These are phyloP conservation scores for Lycium ferocissimum DNA, from an alignment of 257 asterid species.

Conservation along the genomic window DNA sequence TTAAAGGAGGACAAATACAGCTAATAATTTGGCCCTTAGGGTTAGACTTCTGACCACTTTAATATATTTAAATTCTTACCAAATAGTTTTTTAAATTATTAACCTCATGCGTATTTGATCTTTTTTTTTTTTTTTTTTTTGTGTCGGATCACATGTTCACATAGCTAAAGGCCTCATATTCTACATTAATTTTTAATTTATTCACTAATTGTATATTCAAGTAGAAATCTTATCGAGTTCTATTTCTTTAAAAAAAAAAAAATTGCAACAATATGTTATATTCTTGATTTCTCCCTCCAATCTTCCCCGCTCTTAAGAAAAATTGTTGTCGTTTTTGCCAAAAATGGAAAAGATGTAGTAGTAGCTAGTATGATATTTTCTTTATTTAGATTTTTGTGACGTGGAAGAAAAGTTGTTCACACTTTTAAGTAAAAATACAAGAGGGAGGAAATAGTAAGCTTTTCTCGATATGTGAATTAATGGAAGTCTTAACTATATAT, in stretches of 20 bases:
- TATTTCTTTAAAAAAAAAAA: too few relatives aligned
- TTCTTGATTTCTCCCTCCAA: too few relatives aligned
- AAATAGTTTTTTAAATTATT: background rate
- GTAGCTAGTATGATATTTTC: background rate
- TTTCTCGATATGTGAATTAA: background rate
- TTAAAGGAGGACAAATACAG: background rate
- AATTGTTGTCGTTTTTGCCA: too few relatives aligned
- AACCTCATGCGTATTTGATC: background rate
- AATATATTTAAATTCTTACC: slow-evolving; percentile 18
- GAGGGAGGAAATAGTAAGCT: background rate
- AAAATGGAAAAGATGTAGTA: too few relatives aligned
- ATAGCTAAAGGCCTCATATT: background rate
- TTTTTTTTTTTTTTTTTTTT: background rate
- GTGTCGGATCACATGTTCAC: background rate
- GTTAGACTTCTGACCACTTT: background rate
- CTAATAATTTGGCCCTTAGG: background rate
- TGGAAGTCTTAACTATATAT: background rate
- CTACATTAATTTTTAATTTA: background rate
- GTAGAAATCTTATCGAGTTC: background rate
- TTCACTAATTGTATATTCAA: background rate
- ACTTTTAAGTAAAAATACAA: background rate
- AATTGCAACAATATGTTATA: too few relatives aligned
- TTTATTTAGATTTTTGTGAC: background rate
- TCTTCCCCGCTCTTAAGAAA: too few relatives aligned
- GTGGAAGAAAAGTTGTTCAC: background rate